A percentile compares a stretch with the other conserved stretches of the same genome.
Conservation (phyloP, 768 basidiomycete genomes). For the Gymnopilus dilepis region DNA sequence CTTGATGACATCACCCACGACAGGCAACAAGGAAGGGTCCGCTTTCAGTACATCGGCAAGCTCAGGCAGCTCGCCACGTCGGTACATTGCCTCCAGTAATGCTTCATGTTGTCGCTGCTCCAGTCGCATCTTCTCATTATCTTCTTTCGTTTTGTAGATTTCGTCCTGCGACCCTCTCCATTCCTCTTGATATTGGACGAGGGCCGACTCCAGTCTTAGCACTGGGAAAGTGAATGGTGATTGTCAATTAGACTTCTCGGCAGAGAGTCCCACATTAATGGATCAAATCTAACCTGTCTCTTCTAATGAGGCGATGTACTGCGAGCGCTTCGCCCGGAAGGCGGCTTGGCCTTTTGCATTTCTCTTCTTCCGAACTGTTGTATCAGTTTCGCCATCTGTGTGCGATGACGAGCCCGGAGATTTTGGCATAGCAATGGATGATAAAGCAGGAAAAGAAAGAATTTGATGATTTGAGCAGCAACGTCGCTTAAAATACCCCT, state of each 20-base stretch:
- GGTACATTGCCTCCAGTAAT: neutral
- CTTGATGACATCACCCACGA: slow-evolving; percentile 4
- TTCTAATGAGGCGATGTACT: slow-evolving; percentile 4
- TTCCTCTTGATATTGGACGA: neutral
- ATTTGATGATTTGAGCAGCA: neutral
- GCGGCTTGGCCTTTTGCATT: neutral
- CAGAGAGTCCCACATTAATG: neutral
- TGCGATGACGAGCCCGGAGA: slow-evolving; percentile 3
- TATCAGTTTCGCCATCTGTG: neutral
- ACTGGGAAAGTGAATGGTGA: neutral
- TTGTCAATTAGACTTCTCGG: slow-evolving; percentile 7
- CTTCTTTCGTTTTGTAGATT: neutral
- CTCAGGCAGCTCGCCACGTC: neutral
- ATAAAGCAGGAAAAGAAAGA: neutral
- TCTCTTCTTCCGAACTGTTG: neutral
- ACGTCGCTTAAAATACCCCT: slow-evolving; percentile 2
- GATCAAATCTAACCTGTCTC: slow-evolving; percentile 2
- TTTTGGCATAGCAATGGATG: neutral
- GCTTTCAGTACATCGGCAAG: neutral
- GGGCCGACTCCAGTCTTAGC: neutral
- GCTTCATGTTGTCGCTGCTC: neutral
- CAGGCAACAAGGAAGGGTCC: neutral
- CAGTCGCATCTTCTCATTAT: neutral
- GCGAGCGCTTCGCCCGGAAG: slow-evolving; percentile 6
- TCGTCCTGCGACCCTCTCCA: neutral